These are phyloP conservation scores for Caloboletus inedulis DNA, from an alignment of 1,284 basidiomycete genomes.

Conservation along the genomic window DNA sequence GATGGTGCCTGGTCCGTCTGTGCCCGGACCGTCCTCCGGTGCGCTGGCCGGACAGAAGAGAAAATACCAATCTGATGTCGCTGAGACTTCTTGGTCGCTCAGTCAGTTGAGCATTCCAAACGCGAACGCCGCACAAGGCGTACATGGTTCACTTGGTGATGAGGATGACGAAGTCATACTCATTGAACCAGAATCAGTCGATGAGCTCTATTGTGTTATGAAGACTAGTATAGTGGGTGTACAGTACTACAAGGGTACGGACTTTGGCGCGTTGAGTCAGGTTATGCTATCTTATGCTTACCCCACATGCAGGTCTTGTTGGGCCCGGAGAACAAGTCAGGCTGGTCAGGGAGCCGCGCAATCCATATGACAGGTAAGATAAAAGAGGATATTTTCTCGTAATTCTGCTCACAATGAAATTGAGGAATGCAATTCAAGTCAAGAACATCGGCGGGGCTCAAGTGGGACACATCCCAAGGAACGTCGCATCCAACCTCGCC, in stretches of 20 bases:
- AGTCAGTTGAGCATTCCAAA: slow-evolving; percentile 8
- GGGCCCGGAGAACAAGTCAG: slow-evolving; percentile 76
- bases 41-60: slow-evolving; percentile 35
- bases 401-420: background rate
- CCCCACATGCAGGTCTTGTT: slow-evolving; percentile 56
- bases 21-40: background rate
- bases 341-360: slow-evolving; percentile 65
- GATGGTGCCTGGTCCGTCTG: slow-evolving; percentile 2
- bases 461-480: slow-evolving; percentile 75
- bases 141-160: slow-evolving; percentile 16
- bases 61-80: slow-evolving; percentile 34
- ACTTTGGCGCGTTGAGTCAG: background rate
- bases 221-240: slow-evolving; percentile 72
- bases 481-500: slow-evolving; percentile 59
- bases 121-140: slow-evolving; percentile 13
- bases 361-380: slow-evolving; percentile 61
- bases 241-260: slow-evolving; percentile 72
- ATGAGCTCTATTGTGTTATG: slow-evolving; percentile 65
- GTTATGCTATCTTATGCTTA: slow-evolving; percentile 6
- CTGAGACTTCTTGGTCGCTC: slow-evolving; percentile 2
- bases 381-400: background rate
- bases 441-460: slow-evolving; percentile 69
- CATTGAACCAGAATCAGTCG: slow-evolving; percentile 45
- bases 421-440: slow-evolving; percentile 75
- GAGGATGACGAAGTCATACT: slow-evolving; percentile 44